Percentiles rank a stretch among this genome's conserved stretches.
Evolutionary conservation across 768 basidiomycete genomes (phyloP).

Genomic region (Cystofilobasidium macerans): DNA sequence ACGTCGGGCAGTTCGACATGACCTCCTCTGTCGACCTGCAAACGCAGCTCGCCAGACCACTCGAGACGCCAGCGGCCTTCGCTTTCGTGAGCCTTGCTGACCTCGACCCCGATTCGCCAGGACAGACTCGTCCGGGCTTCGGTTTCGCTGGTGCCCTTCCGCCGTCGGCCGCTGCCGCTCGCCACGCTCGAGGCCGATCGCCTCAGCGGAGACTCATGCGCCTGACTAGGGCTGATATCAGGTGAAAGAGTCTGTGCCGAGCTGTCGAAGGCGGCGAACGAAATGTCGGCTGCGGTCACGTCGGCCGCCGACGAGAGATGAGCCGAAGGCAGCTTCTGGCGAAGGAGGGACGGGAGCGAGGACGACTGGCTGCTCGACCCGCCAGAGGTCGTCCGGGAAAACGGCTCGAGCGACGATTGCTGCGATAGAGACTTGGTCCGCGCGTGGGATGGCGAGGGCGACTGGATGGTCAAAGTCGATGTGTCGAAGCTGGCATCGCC

Average conservation of each 20-base stretch:
- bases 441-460: constrained; percentile 13
- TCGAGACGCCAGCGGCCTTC: not conserved
- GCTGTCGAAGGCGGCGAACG: constrained; percentile 10
- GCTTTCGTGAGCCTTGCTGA: constrained; percentile 4
- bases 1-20: not conserved
- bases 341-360: constrained; percentile 14
- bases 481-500: not conserved
- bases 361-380: constrained; percentile 3
- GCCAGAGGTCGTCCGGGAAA: not conserved
- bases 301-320: not conserved
- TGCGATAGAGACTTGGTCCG: not conserved
- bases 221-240: not conserved
- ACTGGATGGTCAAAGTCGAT: constrained; percentile 6
- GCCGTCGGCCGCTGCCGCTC: not conserved
- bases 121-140: not conserved
- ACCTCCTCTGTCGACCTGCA: not conserved
- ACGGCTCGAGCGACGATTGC: not conserved
- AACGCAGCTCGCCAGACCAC: not conserved
- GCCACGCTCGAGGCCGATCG: not conserved
- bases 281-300: not conserved
- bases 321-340: constrained; percentile 5
- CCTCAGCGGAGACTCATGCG: not conserved
- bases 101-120: constrained; percentile 3
- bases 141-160: not conserved
- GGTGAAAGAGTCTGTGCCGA: not conserved